Percentiles rank a stretch among this genome's conserved stretches.
These are phyloP conservation scores for Eucalyptus sp. DNA, from an alignment of 345 rosid species.

Conservation along the genomic window DNA sequence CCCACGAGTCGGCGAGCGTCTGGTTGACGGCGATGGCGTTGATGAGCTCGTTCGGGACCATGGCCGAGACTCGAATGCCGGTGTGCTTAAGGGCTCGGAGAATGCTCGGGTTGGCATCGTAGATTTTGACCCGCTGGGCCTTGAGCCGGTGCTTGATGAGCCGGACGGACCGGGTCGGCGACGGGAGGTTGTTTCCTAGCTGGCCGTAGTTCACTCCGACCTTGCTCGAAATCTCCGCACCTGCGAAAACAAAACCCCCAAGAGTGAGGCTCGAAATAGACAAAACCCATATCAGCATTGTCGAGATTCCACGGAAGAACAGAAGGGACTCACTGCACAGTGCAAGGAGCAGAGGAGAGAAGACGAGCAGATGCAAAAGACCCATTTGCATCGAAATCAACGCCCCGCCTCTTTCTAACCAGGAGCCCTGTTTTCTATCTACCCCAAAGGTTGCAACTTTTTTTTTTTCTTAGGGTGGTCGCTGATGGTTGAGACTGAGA, in stretches of 20 bases:
- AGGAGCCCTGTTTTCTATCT: not conserved
- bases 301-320: not conserved
- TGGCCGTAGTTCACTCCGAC: slow-evolving; percentile 7
- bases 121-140: slow-evolving; percentile 49
- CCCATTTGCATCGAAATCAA: not conserved
- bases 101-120: slow-evolving; percentile 61
- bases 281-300: not conserved
- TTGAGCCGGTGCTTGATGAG: slow-evolving; percentile 3
- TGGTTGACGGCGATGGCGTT: slow-evolving; percentile 32
- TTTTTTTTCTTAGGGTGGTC: not conserved
- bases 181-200: slow-evolving; percentile 4
- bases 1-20: slow-evolving; percentile 56
- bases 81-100: slow-evolving; percentile 44
- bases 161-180: not conserved
- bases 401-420: not conserved
- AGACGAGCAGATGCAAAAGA: not conserved
- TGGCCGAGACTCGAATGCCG: slow-evolving; percentile 49
- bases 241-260: not conserved
- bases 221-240: not conserved
- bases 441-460: not conserved
- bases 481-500: not conserved
- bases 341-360: not conserved
- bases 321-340: not conserved
- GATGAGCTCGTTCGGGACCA: slow-evolving; percentile 67
- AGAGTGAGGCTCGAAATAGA: not conserved